A percentile compares a stretch with the other conserved stretches of the same genome.
These are phyloP conservation scores for Ophiostoma fasciatum DNA, from an alignment of 2,329 filamentous ascomycete genomes.

Conservation along the genomic window DNA sequence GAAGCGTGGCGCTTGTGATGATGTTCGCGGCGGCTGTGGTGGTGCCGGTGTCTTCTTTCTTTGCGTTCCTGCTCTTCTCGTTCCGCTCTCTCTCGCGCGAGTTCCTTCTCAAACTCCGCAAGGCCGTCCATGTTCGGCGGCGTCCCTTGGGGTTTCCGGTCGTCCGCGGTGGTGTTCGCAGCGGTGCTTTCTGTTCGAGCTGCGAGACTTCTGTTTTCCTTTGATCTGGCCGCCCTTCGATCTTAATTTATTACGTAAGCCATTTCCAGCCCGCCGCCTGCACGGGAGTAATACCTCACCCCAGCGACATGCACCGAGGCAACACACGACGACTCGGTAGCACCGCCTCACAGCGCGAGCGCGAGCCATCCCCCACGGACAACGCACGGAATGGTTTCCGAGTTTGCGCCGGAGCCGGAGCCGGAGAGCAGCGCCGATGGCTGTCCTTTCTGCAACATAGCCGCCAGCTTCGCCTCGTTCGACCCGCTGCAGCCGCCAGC, in stretches of 20 bases:
- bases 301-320: too few relatives aligned
- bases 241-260: too few relatives aligned
- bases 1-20: slow-evolving; percentile 11
- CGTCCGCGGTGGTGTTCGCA: too few relatives aligned
- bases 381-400: slow-evolving; percentile 1
- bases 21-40: slow-evolving; percentile 13
- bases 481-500: slow-evolving; percentile 28
- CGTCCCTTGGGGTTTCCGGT: too few relatives aligned
- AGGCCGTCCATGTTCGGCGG: slow-evolving; percentile 15
- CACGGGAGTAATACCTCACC: too few relatives aligned
- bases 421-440: slow-evolving; percentile 13
- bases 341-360: too few relatives aligned
- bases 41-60: slow-evolving; percentile 14
- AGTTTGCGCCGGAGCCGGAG: background rate
- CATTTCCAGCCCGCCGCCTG: too few relatives aligned
- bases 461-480: slow-evolving; percentile 32
- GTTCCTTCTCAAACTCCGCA: slow-evolving; percentile 23
- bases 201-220: too few relatives aligned
- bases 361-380: too few relatives aligned
- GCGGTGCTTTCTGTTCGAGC: too few relatives aligned
- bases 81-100: slow-evolving; percentile 16
- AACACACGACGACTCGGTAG: too few relatives aligned
- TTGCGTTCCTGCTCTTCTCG: slow-evolving; percentile 14
- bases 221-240: too few relatives aligned
- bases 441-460: slow-evolving; percentile 52